A percentile compares a stretch with the other conserved stretches of the same genome.
phyloP scores from a whole-genome alignment of 306 rosid genomes.

The Inga oerstediana region DNA sequence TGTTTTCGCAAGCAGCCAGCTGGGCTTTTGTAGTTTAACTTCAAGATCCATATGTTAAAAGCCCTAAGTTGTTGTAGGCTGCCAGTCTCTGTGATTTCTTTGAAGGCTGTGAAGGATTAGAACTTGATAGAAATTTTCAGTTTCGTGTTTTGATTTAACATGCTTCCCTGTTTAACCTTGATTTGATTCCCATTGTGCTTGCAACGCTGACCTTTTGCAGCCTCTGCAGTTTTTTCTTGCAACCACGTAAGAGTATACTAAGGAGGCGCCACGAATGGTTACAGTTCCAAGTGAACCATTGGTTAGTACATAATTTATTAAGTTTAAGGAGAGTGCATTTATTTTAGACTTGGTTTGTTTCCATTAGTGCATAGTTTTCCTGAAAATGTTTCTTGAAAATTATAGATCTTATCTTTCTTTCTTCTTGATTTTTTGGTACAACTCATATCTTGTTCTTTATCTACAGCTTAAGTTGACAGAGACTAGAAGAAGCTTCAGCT shows the following conservation, averaged over 20 bases:
- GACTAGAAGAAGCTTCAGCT: constrained; percentile 71
- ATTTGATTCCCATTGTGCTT: constrained; percentile 24
- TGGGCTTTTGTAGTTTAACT: constrained; percentile 26
- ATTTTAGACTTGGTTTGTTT: background rate
- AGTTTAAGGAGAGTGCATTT: background rate
- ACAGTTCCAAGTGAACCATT: constrained; percentile 79
- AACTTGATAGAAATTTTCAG: constrained; percentile 98
- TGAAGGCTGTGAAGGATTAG: constrained; percentile 92
- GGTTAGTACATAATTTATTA: constrained; percentile 59
- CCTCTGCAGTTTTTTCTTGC: constrained; percentile 95
- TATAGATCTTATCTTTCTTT: background rate
- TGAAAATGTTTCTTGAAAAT: background rate
- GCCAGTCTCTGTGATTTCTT: constrained; percentile 84
- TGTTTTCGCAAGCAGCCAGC: background rate
- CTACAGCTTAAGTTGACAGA: constrained; percentile 90
- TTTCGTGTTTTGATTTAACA: constrained; percentile 27
- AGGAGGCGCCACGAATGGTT: constrained; percentile 90
- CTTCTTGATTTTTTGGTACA: background rate
- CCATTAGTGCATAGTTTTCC: constrained; percentile 16
- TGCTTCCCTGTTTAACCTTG: constrained; percentile 25
- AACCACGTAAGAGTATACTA: constrained; percentile 96
- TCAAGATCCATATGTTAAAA: constrained; percentile 29
- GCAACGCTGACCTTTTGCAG: constrained; percentile 41
- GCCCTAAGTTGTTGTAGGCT: constrained; percentile 60
- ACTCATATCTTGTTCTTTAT: constrained; percentile 38